A percentile compares a stretch with the other conserved stretches of the same genome.
phyloP scores from a whole-genome alignment of 2,329 filamentous ascomycete species.

The Arthroderma sp. region DNA sequence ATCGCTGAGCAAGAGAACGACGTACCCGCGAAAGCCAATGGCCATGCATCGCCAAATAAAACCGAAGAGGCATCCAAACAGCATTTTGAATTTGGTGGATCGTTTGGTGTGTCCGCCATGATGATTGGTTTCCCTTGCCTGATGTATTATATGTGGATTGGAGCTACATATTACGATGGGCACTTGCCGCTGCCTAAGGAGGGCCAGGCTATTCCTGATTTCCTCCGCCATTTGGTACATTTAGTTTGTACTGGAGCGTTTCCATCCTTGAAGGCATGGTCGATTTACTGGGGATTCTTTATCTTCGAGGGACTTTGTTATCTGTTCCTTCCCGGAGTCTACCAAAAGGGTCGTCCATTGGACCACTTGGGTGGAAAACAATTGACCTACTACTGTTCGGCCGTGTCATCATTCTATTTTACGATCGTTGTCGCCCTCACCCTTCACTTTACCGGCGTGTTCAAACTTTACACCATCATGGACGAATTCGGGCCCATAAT shows the following conservation, averaged over 20 bases:
- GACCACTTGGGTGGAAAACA: conserved; percentile 71
- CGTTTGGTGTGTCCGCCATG: conserved; percentile 63
- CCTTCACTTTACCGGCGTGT: conserved; percentile 71
- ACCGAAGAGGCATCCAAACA: conserved; percentile 1
- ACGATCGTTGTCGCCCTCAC: conserved; percentile 59
- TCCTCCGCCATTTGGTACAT: conserved; percentile 54
- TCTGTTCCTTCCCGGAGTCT: conserved; percentile 73
- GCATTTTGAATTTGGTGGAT: conserved; percentile 73
- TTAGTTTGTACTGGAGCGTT: conserved; percentile 75
- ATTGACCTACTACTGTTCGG: conserved; percentile 89
- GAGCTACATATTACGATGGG: conserved; percentile 82
- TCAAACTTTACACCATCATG: conserved; percentile 80
- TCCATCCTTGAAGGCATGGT: conserved; percentile 70
- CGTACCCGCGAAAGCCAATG: conserved; percentile 16
- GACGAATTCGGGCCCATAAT: conserved; percentile 92
- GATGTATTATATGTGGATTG: conserved; percentile 99
- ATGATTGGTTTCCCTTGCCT: conserved; percentile 88
- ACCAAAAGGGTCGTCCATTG: conserved; percentile 75
- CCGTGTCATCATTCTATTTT: conserved; percentile 71
- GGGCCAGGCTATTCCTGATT: conserved; percentile 57
- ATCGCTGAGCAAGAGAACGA: conserved; percentile 10
- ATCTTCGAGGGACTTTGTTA: conserved; percentile 74
- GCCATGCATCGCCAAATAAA: neutral
- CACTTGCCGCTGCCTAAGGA: conserved; percentile 55
- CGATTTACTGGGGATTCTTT: conserved; percentile 90